These are phyloP conservation scores for Lolium rigidum DNA, from an alignment of 176 grass and related monocot genomes.

Conservation along the genomic window DNA sequence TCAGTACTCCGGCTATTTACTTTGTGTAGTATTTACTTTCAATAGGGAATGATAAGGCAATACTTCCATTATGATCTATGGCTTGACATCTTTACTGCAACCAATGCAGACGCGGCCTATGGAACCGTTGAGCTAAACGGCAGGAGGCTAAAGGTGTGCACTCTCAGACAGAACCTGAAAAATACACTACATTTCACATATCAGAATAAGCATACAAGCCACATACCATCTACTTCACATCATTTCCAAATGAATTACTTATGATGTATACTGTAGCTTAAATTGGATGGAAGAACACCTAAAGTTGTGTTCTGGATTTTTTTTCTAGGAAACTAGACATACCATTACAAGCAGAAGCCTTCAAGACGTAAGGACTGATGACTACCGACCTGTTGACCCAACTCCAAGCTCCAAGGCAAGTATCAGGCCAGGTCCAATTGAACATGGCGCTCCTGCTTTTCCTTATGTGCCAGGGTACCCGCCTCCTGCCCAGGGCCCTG, in stretches of 20 bases:
- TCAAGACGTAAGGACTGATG: conserved; percentile 43
- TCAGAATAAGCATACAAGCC: not conserved
- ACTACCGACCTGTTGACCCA: conserved; percentile 67
- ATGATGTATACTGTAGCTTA: not conserved
- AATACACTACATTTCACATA: not conserved
- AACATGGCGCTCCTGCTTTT: conserved; percentile 73
- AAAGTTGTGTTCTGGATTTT: not conserved
- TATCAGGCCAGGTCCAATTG: conserved; percentile 63
- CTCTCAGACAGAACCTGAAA: not conserved
- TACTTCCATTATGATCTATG: not conserved
- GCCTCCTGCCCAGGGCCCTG: conserved; percentile 37
- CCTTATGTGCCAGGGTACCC: conserved; percentile 63
- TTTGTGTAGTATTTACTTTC: conserved; percentile 13
- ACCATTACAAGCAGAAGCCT: conserved; percentile 17
- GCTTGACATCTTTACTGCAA: conserved; percentile 38
- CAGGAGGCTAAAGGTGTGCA: conserved; percentile 56
- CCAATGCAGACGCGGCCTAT: conserved; percentile 24
- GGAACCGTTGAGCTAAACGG: conserved; percentile 14
- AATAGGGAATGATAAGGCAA: not conserved
- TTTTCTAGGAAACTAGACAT: conserved; percentile 54
- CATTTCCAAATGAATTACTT: too few relatives aligned
- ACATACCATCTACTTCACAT: too few relatives aligned
- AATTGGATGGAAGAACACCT: not conserved
- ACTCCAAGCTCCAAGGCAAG: conserved; percentile 65
- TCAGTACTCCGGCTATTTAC: not conserved